These are phyloP conservation scores for Cercospora sesami DNA, from an alignment of 2,329 filamentous ascomycete species.

Conservation along the genomic window DNA sequence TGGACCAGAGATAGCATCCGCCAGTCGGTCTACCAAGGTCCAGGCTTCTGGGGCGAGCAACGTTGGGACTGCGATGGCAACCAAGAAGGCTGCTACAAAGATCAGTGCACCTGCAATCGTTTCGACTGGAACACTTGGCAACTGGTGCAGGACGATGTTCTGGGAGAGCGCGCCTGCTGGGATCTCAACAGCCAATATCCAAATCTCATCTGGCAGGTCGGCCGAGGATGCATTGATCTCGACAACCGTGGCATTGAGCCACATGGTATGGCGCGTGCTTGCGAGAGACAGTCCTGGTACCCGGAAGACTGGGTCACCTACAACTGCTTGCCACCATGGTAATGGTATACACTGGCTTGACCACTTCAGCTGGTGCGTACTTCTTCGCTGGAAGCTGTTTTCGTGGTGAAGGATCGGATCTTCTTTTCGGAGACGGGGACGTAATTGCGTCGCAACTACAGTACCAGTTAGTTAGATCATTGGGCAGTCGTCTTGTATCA, in stretches of 20 bases:
- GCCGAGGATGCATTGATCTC: conserved; percentile 8
- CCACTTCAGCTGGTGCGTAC: neutral
- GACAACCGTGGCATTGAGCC: conserved; percentile 11
- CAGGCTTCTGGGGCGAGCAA: neutral
- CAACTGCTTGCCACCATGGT: neutral
- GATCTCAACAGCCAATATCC: neutral
- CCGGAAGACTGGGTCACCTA: neutral
- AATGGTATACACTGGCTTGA: neutral
- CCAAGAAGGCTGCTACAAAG: conserved; percentile 1
- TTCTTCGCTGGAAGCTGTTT: neutral
- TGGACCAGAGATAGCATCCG: neutral
- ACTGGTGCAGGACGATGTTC: neutral
- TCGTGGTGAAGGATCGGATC: neutral
- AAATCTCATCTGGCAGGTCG: neutral
- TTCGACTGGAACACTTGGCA: neutral
- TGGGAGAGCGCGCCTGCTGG: neutral
- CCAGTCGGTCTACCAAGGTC: neutral
- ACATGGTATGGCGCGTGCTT: conserved; percentile 13
- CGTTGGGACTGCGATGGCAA: conserved; percentile 4
- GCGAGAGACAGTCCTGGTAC: conserved; percentile 1
- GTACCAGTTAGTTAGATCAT: neutral
- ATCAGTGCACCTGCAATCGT: conserved; percentile 3
- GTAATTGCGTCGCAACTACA: neutral
- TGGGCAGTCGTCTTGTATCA: neutral
- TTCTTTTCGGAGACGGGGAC: neutral